Percentiles rank a stretch among this genome's conserved stretches.
phyloP scores from a whole-genome alignment of 768 basidiomycete species.

The Butyriboletus loyo region DNA sequence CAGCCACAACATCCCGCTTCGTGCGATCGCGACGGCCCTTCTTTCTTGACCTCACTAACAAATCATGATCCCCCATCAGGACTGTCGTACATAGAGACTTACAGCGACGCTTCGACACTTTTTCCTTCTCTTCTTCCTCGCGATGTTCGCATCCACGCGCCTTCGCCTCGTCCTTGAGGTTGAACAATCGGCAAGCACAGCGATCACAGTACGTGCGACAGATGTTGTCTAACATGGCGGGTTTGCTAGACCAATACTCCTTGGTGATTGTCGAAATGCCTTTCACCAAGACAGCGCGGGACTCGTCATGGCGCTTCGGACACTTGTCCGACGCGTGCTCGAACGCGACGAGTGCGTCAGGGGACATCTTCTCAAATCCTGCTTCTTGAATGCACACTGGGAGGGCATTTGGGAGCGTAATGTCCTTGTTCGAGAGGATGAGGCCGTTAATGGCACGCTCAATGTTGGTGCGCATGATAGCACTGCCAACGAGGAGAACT shows the following conservation, averaged over 20 bases:
- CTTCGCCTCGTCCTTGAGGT: neutral
- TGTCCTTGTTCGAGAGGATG: conserved; percentile 2
- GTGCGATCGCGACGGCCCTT: neutral
- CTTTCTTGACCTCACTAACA: conserved; percentile 7
- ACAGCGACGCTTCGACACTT: conserved; percentile 4
- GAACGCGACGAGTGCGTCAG: conserved; percentile 12
- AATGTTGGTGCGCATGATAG: conserved; percentile 13
- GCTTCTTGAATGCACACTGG: conserved; percentile 8
- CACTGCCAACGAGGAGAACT: neutral
- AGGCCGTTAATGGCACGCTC: conserved; percentile 9
- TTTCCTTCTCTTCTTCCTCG: neutral
- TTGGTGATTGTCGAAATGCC: neutral
- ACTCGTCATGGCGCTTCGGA: neutral
- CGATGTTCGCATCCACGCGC: neutral
- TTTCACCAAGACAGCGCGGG: conserved; percentile 1
- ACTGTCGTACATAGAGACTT: neutral
- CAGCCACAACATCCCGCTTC: neutral
- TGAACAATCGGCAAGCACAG: neutral
- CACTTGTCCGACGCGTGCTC: conserved; percentile 19
- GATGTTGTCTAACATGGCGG: neutral
- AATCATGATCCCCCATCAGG: neutral
- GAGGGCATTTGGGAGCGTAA: conserved; percentile 9
- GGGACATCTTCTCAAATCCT: conserved; percentile 6
- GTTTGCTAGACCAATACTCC: conserved; percentile 9
- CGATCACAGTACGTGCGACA: neutral